Percentiles rank a stretch among this genome's conserved stretches.
Evolutionary conservation across 108 stramenopile species (phyloP).

Genomic region (Mediolabrus comicus): DNA sequence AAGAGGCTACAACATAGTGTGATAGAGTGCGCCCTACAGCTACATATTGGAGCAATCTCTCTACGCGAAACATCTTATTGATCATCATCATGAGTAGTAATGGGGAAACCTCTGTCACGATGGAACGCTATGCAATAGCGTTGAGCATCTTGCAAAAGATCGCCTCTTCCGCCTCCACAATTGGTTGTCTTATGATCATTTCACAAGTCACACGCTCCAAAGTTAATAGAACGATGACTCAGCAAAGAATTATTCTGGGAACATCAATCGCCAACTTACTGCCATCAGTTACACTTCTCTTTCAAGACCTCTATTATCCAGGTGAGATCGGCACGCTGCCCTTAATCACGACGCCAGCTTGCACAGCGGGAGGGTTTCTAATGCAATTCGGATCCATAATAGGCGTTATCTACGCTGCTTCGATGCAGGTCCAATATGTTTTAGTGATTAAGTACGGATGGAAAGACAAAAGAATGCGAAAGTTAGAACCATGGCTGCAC

Average conservation of each 20-base stretch:
- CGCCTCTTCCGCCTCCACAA: not conserved
- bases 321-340: not conserved
- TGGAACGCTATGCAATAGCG: not conserved
- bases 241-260: constrained; percentile 5
- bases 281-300: not conserved
- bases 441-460: constrained; percentile 11
- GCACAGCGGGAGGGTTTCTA: constrained; percentile 11
- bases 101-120: no score
- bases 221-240: not conserved
- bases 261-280: not conserved
- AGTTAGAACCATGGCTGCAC: constrained; percentile 1
- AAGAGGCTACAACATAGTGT: no score
- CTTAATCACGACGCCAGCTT: not conserved
- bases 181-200: constrained; percentile 8
- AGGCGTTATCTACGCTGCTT: not conserved
- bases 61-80: no score
- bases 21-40: no score
- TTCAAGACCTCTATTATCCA: constrained; percentile 5
- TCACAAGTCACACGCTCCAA: not conserved
- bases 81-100: no score
- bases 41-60: no score
- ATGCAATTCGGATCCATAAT: not conserved
- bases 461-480: constrained; percentile 8
- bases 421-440: constrained; percentile 5
- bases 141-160: not conserved